Evolutionary conservation across 768 basidiomycete genomes (phyloP).

Genomic region (Panaeolus papilionaceus): DNA sequence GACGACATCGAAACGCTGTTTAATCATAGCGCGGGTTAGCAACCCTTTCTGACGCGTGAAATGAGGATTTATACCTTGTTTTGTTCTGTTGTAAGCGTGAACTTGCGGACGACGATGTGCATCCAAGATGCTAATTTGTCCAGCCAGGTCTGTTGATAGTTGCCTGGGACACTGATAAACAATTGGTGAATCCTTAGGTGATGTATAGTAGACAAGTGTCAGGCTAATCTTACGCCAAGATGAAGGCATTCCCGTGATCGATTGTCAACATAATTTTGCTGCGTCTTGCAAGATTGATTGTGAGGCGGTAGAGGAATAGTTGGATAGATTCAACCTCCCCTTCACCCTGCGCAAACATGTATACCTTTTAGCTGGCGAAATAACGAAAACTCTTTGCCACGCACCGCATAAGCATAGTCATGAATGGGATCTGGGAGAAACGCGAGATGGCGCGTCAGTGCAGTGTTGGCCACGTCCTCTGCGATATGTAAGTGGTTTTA

Average conservation of each 20-base stretch:
- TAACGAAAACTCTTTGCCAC: neutral
- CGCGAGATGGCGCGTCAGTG: neutral
- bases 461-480: conserved; percentile 1
- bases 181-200: neutral
- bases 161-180: neutral
- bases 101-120: neutral
- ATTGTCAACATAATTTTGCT: neutral
- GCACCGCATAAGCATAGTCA: neutral
- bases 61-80: neutral
- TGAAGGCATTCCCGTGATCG: conserved; percentile 3
- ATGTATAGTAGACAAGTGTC: neutral
- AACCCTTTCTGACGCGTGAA: too few species aligned
- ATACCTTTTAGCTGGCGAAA: neutral
- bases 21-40: neutral
- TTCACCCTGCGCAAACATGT: neutral
- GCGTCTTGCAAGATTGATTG: neutral
- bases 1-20: neutral
- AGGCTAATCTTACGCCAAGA: neutral
- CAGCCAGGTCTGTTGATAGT: neutral
- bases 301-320: conserved; percentile 1
- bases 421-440: conserved; percentile 1
- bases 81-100: neutral
- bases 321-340: neutral
- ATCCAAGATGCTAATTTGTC: neutral
- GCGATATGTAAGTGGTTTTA: neutral